These are phyloP conservation scores for Axilococcus clingmanii DNA, from an alignment of 139 green algal species.

Conservation along the genomic window DNA sequence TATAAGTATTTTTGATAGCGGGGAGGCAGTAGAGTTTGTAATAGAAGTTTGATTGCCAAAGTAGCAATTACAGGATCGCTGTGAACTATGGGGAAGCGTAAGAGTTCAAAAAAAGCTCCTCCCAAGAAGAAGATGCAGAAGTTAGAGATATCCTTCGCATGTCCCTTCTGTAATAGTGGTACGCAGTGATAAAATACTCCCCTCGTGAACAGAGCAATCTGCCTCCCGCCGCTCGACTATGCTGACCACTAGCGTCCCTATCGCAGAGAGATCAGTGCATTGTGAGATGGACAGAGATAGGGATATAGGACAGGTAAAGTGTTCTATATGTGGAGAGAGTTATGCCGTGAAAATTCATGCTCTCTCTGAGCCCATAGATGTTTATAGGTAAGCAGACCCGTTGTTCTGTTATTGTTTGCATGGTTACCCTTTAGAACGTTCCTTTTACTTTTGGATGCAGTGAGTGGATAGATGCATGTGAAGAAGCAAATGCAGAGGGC, in stretches of 20 bases:
- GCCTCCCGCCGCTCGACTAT: neutral
- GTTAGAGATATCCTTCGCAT: constrained; percentile 45
- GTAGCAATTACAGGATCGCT: neutral
- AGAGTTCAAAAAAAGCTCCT: constrained; percentile 41
- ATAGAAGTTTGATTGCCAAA: neutral
- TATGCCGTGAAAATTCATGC: constrained; percentile 29
- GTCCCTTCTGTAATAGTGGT: constrained; percentile 60
- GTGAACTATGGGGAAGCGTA: constrained; percentile 51
- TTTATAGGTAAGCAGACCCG: constrained; percentile 43
- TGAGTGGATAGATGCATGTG: constrained; percentile 52
- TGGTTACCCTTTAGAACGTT: neutral
- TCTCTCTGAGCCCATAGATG: constrained; percentile 42
- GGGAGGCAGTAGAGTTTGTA: no score
- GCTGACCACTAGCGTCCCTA: neutral
- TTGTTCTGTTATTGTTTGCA: neutral
- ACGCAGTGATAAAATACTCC: constrained; percentile 3
- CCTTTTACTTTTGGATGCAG: constrained; percentile 5
- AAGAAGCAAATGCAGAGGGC: constrained; percentile 12
- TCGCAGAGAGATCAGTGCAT: constrained; percentile 36
- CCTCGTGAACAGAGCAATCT: neutral
- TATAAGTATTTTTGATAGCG: no score
- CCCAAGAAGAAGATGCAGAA: constrained; percentile 54
- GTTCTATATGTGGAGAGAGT: constrained; percentile 17
- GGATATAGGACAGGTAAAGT: constrained; percentile 23
- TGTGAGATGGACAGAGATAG: constrained; percentile 40